Evolutionary conservation across 768 basidiomycete species (phyloP), one percentile per base, ranked within the genome.

Genomic region (Roridomyces roridus): DNA sequence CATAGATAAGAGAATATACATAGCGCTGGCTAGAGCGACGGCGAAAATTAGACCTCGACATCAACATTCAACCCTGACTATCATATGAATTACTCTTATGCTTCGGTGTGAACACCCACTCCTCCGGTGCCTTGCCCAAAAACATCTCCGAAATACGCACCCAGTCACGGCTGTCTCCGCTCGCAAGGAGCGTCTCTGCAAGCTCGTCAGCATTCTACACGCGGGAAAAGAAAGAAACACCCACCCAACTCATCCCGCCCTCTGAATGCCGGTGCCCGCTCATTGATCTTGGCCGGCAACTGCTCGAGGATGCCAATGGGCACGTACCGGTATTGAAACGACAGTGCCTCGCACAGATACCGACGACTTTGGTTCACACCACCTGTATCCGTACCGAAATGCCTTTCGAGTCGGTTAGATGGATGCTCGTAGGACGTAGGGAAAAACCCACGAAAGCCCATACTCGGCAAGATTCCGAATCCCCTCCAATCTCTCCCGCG

Each of bases 61-160:
- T n/a, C n/a, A n/a, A n/a, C n/a, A n/a, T n/a, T n/a, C n/a, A n/a
- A n/a, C n/a, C n/a, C n/a, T n/a, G n/a, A n/a, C n/a, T n/a, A n/a
- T n/a, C n/a, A n/a, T n/a, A n/a, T n/a, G n/a, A n/a, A n/a, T n/a
- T n/a, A n/a, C n/a, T n/a, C 29, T 93, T 96, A 74, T 98, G 96
- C 72, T 97, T 98, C 2, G 96, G 94, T 12, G 85, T 86, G 73
- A 97, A 98, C 7, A 75, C 74, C 87, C 92, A 96, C 4, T 83
- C 77, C 57, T 91, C 91, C 1, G 93, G 95, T 1, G 85, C 83
- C 54, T 89, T 89, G 1, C 96, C 96, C 24, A 98, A 75, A 76
- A 97, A 97, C 91, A 96, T 95, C 74, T 96, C 93, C 1, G 91
- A 91, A 42, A 99, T 87, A 74, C 87, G 92, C 37, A 96, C 90